These are phyloP conservation scores for Hygrophila difformis DNA, from an alignment of 257 asterid genomes.

Conservation along the genomic window DNA sequence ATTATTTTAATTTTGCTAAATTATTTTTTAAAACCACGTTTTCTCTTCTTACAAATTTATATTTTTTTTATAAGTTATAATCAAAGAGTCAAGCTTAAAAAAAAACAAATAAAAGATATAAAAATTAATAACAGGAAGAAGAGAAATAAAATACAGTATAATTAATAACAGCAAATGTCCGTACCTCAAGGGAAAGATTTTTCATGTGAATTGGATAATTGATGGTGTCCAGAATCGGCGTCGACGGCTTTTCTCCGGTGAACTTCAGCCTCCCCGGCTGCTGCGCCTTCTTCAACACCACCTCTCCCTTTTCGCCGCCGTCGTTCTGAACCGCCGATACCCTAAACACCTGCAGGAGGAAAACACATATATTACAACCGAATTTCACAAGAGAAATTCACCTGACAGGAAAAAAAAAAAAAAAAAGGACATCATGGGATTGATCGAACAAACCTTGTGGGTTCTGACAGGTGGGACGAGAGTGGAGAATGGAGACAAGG, in stretches of 20 bases:
- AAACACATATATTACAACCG: background rate
- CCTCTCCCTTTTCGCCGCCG: constrained; percentile 7
- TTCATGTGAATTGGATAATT: constrained; percentile 65
- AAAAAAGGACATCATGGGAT: too few relatives aligned
- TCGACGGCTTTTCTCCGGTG: constrained; percentile 42
- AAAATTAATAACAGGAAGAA: too few relatives aligned
- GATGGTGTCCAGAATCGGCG: constrained; percentile 58
- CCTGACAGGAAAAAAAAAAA: background rate
- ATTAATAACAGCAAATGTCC: too few relatives aligned
- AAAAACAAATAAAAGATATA: too few relatives aligned
- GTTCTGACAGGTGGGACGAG: constrained; percentile 16
- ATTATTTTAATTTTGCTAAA: too few relatives aligned
- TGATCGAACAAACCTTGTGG: constrained; percentile 29
- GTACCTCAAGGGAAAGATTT: constrained; percentile 55
- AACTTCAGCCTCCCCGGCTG: constrained; percentile 18
- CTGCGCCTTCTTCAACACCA: constrained; percentile 2
- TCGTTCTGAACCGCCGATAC: constrained; percentile 24
- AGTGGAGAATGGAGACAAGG: too few relatives aligned
- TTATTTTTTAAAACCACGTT: too few relatives aligned
- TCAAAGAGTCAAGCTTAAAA: too few relatives aligned
- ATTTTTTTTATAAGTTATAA: too few relatives aligned
- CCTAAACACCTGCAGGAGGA: constrained; percentile 17
- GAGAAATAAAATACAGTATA: background rate
- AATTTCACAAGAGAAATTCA: background rate
- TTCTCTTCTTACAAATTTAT: too few relatives aligned